Evolutionary conservation across 768 basidiomycete species (phyloP), one percentile per base, ranked within the genome.

Genomic region (Gymnopilus junonius): DNA sequence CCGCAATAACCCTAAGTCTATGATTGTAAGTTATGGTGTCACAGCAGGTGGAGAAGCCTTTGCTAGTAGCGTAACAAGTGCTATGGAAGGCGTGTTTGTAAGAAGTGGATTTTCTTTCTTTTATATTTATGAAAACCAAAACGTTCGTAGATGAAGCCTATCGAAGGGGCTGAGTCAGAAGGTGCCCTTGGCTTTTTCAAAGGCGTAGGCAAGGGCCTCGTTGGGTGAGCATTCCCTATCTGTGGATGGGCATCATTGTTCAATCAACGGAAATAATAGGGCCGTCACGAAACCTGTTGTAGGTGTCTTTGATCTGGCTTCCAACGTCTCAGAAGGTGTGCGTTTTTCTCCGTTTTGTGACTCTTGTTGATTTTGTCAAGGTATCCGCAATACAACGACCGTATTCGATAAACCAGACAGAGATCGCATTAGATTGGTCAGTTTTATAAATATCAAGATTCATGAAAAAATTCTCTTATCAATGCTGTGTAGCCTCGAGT

Each of bases 151-250:
- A 90, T 95, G 76, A 97, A 98, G 71, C 97, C 97, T 2, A 88
- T 99, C 46, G 96, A 99, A 76, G 97, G 97, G 4, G 97, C 97
- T 0, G 97, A 99, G 71, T 82, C 87, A 8, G 96, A 91, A 72
- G 97, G 97, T 12, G 96, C 97, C 0, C 79, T 93, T 27, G 97
- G 97, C 3, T 99, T 99, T 78, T 95, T 98, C 83, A 99, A 97
- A 76, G 97, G 97, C 11, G 87, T 99, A 31, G 97, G 97, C 25
- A 97, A 95, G 75, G 95, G 97, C 20, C 81, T 99, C 51, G 94
- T 97, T 58, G 97, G 97, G 94, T 96, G 74, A 53, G 81, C 66
- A 43, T 45, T 21, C 29, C 58, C 20, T 50, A 27, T 25, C 23
- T 29, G 37, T 39, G 32, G 23, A 35, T n/a, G 34, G 56, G 39